Percentiles rank a stretch among this genome's conserved stretches.
Conservation (phyloP, 331 rosid species). For the Pyracantha coccinea region DNA sequence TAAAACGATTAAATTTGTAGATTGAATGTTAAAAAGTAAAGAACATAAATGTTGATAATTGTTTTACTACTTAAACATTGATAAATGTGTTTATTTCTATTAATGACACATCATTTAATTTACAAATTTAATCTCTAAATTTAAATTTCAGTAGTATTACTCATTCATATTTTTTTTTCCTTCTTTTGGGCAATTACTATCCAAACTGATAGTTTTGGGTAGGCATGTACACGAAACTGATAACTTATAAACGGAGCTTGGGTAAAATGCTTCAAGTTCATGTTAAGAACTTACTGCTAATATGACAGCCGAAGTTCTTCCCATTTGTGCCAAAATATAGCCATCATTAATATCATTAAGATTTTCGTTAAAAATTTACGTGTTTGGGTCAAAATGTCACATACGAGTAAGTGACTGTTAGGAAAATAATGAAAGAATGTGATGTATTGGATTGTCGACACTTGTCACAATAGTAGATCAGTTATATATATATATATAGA, state of each 20-base stretch:
- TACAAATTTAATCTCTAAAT: no score
- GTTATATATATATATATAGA: no score
- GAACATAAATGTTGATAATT: fast-evolving
- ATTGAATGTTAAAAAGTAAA: no score
- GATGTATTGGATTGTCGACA: no score
- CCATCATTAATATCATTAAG: neutral
- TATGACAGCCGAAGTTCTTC: neutral
- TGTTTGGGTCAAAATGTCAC: no score
- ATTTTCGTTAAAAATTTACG: no score
- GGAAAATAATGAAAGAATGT: no score
- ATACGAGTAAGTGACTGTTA: neutral
- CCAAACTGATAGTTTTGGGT: neutral
- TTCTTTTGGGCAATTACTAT: neutral
- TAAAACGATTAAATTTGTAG: no score
- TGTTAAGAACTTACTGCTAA: neutral
- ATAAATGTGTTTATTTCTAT: no score
- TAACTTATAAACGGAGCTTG: neutral
- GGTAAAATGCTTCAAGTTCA: neutral
- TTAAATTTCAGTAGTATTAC: fast-evolving
- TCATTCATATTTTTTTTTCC: neutral
- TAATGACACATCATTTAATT: fast-evolving
- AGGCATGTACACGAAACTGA: neutral
- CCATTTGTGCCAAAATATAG: neutral
- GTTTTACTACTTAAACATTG: no score
- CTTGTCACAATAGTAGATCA: no score